Base-by-base conservation (phyloP, 768 basidiomycete species). In the button mushroom (Agaricus bisporus) region DNA sequence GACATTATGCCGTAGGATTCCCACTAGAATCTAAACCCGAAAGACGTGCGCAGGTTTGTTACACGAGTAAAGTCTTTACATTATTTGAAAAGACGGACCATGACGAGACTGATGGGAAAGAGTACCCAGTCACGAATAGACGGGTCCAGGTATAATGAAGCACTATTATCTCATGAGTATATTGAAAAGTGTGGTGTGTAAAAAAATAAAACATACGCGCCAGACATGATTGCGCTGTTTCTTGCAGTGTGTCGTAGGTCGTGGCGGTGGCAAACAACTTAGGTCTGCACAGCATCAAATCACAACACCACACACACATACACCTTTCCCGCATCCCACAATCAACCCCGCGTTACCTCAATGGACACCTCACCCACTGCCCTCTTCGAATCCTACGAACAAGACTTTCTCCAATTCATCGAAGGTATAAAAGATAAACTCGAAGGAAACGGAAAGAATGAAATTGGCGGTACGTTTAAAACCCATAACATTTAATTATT, bases 101-200 rank as follows among this genome's bases (percentile, higher is more conserved):
- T 97, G 66, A 98, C 93, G 57, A 97, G 75, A 48, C 94, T 98
- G 71, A 98, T 97, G 49, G 95, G 95, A 71, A 98, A 93, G 55
- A 98, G 71, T 41, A 98, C 85, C 88, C 87, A 91, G 65, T 89
- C 92, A 61, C 94, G 83, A 68, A 98, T 98, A 70, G 94, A 91
- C 41, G 94, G 95, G 73, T 98, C 94, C 45, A 98, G 84, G 70
- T 93, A 81, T 56, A 81, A 69, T 37, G 79, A 79, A 12, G 74
- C 71, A 44, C 78, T 81, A 57, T n/a, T 32, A 7, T 32, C 11
- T 32, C 32, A 8, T 32, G 7, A 59, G 22, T 43, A 50, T 37
- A 55, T 10, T 55, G 0, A 50, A 22, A n/a, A 38, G 37, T 28
- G 41, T 43, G n/a, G 41, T 46, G 17, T 49, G 28, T 32, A 20